Conservation (phyloP, 495 filamentous ascomycete species). For the Neurospora pannonica region DNA sequence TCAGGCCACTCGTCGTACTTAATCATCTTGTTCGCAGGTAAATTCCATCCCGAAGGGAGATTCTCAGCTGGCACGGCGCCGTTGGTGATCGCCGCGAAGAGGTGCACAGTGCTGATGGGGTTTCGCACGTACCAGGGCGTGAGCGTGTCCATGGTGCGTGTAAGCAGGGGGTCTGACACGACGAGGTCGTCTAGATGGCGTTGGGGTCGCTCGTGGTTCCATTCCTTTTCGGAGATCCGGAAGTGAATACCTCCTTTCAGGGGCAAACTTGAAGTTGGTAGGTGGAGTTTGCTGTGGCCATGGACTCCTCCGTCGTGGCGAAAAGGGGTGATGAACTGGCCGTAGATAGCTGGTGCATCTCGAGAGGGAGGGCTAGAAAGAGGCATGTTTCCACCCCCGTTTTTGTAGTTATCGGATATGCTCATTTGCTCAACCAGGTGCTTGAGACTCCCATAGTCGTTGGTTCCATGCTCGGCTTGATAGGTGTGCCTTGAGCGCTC, state of each 20-base stretch:
- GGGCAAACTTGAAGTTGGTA: too few relatives aligned
- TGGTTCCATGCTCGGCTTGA: neutral
- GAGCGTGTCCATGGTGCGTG: neutral
- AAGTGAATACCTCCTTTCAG: neutral
- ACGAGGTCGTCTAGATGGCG: neutral
- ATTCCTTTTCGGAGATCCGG: neutral
- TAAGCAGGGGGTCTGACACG: neutral
- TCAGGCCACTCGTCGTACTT: neutral
- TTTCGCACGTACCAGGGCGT: neutral
- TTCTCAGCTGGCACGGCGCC: neutral
- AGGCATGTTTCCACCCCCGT: neutral
- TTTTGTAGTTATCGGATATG: neutral
- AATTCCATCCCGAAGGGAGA: neutral
- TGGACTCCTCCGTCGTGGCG: neutral
- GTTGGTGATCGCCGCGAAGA: neutral
- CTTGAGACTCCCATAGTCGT: neutral
- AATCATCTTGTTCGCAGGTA: neutral
- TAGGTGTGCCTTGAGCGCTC: neutral
- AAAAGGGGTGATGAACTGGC: neutral
- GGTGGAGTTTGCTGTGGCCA: neutral
- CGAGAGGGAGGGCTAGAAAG: conserved; percentile 1
- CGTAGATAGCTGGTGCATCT: conserved; percentile 1
- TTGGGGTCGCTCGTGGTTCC: neutral
- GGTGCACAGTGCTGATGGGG: neutral
- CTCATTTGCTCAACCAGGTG: neutral